Conservation (phyloP, 106 monocot genomes). For the Alisma plantagoaquatica region DNA sequence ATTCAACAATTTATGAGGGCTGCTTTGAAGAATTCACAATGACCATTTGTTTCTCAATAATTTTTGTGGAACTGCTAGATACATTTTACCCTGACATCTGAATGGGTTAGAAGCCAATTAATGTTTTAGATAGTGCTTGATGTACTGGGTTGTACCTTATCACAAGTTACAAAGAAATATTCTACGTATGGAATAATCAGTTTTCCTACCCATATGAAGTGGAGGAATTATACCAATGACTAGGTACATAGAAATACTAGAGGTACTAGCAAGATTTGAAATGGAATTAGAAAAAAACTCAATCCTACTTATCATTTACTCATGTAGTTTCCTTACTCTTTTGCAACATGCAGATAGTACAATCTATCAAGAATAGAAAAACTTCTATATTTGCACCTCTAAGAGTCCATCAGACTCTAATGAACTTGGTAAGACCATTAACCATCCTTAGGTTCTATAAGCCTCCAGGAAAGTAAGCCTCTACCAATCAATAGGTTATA, state of each 20-base stretch:
- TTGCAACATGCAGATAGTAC: too few species aligned
- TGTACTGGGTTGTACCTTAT: conserved; percentile 67
- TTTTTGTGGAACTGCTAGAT: conserved; percentile 10
- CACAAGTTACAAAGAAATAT: conserved; percentile 93
- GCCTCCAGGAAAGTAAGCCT: too few species aligned
- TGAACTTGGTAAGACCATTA: too few species aligned
- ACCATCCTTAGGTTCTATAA: too few species aligned
- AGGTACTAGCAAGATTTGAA: conserved; percentile 29
- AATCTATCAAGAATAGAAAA: too few species aligned
- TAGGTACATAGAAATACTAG: conserved; percentile 22
- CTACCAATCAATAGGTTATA: too few species aligned
- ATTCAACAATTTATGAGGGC: conserved; percentile 75
- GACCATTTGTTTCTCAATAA: conserved; percentile 61
- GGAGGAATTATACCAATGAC: conserved; percentile 41
- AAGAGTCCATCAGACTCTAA: too few species aligned
- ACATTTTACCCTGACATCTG: conserved; percentile 39
- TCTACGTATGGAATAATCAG: conserved; percentile 93
- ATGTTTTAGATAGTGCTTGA: conserved; percentile 33
- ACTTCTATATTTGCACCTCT: too few species aligned
- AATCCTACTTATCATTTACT: conserved; percentile 86
- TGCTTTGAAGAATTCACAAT: conserved; percentile 87
- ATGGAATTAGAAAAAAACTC: conserved; percentile 64
- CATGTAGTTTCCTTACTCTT: too few species aligned
- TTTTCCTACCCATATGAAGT: conserved; percentile 80
- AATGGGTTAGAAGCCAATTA: conserved; percentile 13